These are phyloP conservation scores for Atkinsonella hypoxylon DNA, from an alignment of 2,329 filamentous ascomycete species.

Conservation along the genomic window DNA sequence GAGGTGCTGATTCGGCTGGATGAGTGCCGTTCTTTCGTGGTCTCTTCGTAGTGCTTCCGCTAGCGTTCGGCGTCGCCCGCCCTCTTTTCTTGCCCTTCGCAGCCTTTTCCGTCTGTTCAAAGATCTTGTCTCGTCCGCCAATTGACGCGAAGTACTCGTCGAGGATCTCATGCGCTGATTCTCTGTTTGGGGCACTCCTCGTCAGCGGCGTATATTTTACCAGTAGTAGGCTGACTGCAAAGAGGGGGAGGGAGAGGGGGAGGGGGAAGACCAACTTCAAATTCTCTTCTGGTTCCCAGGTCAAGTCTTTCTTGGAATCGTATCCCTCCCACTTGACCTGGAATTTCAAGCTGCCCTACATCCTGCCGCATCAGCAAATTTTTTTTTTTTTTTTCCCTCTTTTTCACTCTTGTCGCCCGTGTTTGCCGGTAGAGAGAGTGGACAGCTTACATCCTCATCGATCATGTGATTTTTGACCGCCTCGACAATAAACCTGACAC, in stretches of 20 bases:
- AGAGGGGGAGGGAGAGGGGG: no score
- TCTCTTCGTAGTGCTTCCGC: slow-evolving; percentile 30
- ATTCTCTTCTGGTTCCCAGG: slow-evolving; percentile 71
- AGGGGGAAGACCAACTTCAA: slow-evolving; percentile 12
- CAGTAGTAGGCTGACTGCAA: no score
- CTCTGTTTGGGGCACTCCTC: slow-evolving; percentile 24
- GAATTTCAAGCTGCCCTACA: slow-evolving; percentile 43
- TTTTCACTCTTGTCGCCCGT: slow-evolving; percentile 1
- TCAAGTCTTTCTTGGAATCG: slow-evolving; percentile 55
- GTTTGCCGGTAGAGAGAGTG: background rate
- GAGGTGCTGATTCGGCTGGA: slow-evolving; percentile 35
- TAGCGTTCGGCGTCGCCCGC: slow-evolving; percentile 27
- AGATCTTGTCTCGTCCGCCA: slow-evolving; percentile 49
- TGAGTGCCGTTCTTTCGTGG: slow-evolving; percentile 36
- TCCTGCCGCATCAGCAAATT: background rate
- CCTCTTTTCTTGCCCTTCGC: slow-evolving; percentile 46
- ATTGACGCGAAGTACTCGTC: slow-evolving; percentile 50
- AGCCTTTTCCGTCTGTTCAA: slow-evolving; percentile 37
- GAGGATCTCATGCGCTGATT: slow-evolving; percentile 47
- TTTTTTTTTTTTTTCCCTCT: no score
- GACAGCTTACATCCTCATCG: slow-evolving; percentile 34
- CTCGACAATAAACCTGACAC: slow-evolving; percentile 59
- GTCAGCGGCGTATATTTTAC: background rate
- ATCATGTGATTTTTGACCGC: slow-evolving; percentile 57
- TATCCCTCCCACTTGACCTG: slow-evolving; percentile 77